A percentile compares a stretch with the other conserved stretches of the same genome.
Conservation (phyloP, 768 basidiomycete genomes). For the Hygrocybe coccinea region DNA sequence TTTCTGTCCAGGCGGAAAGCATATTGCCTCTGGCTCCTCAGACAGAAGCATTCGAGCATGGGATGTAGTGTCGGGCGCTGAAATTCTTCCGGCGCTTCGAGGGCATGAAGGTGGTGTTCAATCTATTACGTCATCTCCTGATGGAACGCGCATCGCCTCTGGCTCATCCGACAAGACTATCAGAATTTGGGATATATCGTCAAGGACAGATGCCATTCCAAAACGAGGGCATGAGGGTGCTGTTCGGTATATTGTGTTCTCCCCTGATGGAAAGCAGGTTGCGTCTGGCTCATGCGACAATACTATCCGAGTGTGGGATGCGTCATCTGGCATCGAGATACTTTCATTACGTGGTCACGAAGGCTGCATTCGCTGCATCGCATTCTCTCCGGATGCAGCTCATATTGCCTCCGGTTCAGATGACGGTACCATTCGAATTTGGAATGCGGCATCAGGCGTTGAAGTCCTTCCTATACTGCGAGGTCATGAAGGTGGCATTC, state of each 20-base stretch:
- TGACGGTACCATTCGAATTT: too few relatives aligned
- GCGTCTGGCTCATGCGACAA: conserved; percentile 17
- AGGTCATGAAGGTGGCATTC: too few relatives aligned
- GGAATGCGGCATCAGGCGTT: too few relatives aligned
- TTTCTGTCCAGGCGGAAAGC: conserved; percentile 48
- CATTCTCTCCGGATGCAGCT: too few relatives aligned
- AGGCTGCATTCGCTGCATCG: too few relatives aligned
- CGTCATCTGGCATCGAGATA: too few relatives aligned
- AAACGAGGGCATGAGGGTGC: conserved; percentile 1
- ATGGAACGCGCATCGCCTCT: conserved; percentile 5
- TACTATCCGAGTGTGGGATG: neutral
- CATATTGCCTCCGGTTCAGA: too few relatives aligned
- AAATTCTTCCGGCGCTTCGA: conserved; percentile 28
- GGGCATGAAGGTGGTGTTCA: neutral
- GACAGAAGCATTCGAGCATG: too few relatives aligned
- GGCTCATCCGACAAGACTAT: conserved; percentile 1
- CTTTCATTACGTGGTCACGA: too few relatives aligned
- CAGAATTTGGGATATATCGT: conserved; percentile 4
- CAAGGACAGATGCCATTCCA: neutral
- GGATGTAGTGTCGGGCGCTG: conserved; percentile 48
- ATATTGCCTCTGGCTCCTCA: conserved; percentile 47
- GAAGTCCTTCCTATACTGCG: too few relatives aligned
- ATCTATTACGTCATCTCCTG: conserved; percentile 5
- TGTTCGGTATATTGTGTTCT: conserved; percentile 20
- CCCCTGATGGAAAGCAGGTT: conserved; percentile 22